phyloP scores from a whole-genome alignment of 441 rosid species.

The Capsella rubella region DNA sequence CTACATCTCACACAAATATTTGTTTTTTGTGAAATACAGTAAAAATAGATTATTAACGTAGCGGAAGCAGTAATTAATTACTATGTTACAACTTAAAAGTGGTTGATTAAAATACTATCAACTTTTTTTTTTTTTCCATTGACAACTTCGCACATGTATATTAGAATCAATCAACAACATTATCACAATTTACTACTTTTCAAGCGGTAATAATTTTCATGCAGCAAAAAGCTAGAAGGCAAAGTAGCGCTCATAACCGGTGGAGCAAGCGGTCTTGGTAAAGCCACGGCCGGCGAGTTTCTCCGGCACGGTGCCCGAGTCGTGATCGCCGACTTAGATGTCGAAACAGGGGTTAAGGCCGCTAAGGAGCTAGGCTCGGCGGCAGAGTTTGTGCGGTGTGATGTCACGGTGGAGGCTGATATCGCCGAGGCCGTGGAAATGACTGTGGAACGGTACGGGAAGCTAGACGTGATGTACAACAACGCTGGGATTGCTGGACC shows the following conservation, averaged over 20 bases:
- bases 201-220: background rate
- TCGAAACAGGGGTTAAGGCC: constrained; percentile 45
- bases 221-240: constrained; percentile 60
- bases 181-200: background rate
- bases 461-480: constrained; percentile 75
- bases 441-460: constrained; percentile 54
- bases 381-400: constrained; percentile 64
- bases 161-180: background rate
- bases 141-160: background rate
- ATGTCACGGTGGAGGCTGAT: constrained; percentile 58
- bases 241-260: constrained; percentile 81
- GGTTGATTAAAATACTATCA: background rate
- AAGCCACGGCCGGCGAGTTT: constrained; percentile 69
- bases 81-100: background rate
- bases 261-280: constrained; percentile 80
- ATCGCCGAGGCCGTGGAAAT: constrained; percentile 55
- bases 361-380: constrained; percentile 53
- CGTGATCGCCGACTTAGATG: constrained; percentile 55
- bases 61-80: too few relatives aligned
- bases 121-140: background rate
- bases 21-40: too few relatives aligned
- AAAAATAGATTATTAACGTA: background rate
- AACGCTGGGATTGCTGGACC: constrained; percentile 72
- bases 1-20: background rate
- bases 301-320: constrained; percentile 66